Percentiles rank a stretch among this genome's conserved stretches.
Evolutionary conservation across 495 filamentous ascomycete genomes (phyloP).

Genomic region (Cladorrhinum samala): DNA sequence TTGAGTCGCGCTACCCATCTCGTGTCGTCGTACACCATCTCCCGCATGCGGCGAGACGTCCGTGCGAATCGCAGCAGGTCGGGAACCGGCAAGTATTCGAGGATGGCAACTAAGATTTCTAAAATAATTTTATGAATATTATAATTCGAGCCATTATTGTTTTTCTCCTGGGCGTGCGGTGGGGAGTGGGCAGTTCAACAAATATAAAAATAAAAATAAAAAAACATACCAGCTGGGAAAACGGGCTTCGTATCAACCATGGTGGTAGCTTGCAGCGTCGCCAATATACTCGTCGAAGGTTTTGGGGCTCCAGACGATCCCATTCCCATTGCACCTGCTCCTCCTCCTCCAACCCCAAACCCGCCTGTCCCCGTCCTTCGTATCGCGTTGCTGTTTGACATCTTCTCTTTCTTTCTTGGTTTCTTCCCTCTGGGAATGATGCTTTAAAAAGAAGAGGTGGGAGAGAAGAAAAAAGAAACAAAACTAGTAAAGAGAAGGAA

Average conservation of each 20-base stretch:
- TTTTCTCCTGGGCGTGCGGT: not conserved
- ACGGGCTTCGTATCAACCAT: conserved; percentile 68
- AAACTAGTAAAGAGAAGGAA: no score
- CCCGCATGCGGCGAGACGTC: conserved; percentile 79
- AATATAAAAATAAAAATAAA: not conserved
- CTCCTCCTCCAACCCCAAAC: not conserved
- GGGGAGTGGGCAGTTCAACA: not conserved
- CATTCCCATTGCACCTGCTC: not conserved
- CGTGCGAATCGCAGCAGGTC: conserved; percentile 84
- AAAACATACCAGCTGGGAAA: conserved; percentile 66
- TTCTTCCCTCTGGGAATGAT: no score
- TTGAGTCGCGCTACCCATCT: conserved; percentile 84
- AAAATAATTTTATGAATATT: not conserved
- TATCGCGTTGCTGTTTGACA: not conserved
- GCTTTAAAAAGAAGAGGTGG: no score
- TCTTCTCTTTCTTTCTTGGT: no score
- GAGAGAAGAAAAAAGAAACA: no score
- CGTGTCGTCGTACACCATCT: conserved; percentile 99
- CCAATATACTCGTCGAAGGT: conserved; percentile 50
- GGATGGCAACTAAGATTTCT: conserved; percentile 85
- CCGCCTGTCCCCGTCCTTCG: not conserved
- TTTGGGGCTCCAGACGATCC: not conserved
- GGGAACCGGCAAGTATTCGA: conserved; percentile 79
- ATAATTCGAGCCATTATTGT: no score
- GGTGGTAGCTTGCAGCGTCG: conserved; percentile 67